These are phyloP conservation scores for Sutorius eximius DNA, from an alignment of 1,284 basidiomycete genomes.

Conservation along the genomic window DNA sequence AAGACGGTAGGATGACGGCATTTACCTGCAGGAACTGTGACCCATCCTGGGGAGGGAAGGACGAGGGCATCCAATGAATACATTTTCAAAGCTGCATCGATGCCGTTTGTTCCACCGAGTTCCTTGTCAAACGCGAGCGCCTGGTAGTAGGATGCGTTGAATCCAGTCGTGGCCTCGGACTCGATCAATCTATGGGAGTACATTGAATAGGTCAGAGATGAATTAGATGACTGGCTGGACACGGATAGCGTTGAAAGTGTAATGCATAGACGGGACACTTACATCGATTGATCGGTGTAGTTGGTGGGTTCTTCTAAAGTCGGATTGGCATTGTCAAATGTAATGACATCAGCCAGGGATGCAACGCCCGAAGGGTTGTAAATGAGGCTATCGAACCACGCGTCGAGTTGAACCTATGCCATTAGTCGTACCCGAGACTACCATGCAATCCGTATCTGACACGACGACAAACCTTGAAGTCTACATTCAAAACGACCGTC, in stretches of 20 bases:
- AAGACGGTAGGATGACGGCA: slow-evolving; percentile 9
- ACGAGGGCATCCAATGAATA: slow-evolving; percentile 59
- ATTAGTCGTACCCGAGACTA: background rate
- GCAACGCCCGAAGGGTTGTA: slow-evolving; percentile 54
- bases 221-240: background rate
- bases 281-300: slow-evolving; percentile 51
- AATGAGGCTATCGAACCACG: slow-evolving; percentile 44
- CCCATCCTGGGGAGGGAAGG: slow-evolving; percentile 52
- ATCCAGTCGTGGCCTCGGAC: slow-evolving; percentile 48
- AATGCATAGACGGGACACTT: slow-evolving; percentile 2
- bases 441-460: background rate
- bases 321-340: slow-evolving; percentile 52
- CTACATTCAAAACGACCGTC: slow-evolving; percentile 49
- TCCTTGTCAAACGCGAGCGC: slow-evolving; percentile 53
- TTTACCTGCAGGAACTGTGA: slow-evolving; percentile 43
- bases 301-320: slow-evolving; percentile 49
- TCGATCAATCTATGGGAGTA: slow-evolving; percentile 40
- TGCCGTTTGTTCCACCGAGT: slow-evolving; percentile 54
- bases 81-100: slow-evolving; percentile 53
- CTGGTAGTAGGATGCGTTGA: slow-evolving; percentile 48
- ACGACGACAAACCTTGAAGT: slow-evolving; percentile 53
- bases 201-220: background rate
- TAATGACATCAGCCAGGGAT: slow-evolving; percentile 54
- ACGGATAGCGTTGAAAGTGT: background rate
- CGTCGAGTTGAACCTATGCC: slow-evolving; percentile 49